Percentiles rank a stretch among this genome's conserved stretches.
These are phyloP conservation scores for Penicillium sp. DNA, from an alignment of 2,329 filamentous ascomycete species.

Conservation along the genomic window DNA sequence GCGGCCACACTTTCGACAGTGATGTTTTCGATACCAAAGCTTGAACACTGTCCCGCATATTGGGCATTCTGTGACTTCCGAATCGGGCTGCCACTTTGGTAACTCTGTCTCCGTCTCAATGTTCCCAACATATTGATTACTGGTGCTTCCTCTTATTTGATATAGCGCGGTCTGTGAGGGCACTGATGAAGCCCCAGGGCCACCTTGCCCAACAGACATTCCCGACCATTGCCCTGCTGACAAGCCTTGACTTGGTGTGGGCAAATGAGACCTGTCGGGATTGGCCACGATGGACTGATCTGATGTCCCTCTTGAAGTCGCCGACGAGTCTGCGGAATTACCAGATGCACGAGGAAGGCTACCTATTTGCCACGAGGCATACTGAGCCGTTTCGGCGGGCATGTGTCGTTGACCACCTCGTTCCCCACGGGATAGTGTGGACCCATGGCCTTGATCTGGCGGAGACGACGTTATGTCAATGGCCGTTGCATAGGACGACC, in stretches of 20 bases:
- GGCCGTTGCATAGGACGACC: slow-evolving; percentile 31
- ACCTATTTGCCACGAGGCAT: no score
- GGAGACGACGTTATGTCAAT: slow-evolving; percentile 34
- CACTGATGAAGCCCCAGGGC: no score
- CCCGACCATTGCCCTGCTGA: neutral
- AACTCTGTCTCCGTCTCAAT: slow-evolving; percentile 29
- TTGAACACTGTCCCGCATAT: slow-evolving; percentile 77
- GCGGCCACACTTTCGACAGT: slow-evolving; percentile 92
- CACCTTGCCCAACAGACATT: no score
- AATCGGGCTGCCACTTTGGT: slow-evolving; percentile 84
- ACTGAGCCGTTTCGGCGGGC: neutral
- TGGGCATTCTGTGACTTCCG: slow-evolving; percentile 73
- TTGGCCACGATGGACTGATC: neutral
- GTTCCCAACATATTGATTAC: neutral
- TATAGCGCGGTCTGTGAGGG: no score
- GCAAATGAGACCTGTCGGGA: neutral
- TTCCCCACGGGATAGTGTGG: neutral
- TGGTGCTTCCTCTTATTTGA: neutral
- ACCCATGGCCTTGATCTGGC: slow-evolving; percentile 8
- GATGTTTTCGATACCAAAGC: slow-evolving; percentile 84
- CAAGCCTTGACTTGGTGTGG: neutral
- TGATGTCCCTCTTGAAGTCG: neutral
- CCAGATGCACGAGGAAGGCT: no score
- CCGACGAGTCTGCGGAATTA: neutral
- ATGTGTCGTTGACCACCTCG: neutral